Evolutionary conservation across 2,329 filamentous ascomycete genomes (phyloP), one percentile per base, ranked within the genome.

Genomic region (Mycogone perniciosa): DNA sequence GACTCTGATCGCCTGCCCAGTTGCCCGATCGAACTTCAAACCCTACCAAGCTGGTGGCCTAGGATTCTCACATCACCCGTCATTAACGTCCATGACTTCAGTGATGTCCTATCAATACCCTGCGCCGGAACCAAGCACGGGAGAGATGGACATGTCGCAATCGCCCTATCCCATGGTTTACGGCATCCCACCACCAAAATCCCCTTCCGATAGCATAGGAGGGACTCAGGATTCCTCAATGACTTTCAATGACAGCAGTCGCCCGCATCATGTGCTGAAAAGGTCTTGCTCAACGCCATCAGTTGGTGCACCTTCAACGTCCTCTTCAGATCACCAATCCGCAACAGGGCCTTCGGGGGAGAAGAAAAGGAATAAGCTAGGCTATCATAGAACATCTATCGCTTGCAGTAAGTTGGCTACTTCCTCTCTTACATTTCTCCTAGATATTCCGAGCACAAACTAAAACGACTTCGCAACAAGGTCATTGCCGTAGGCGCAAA

Each of bases 341-440:
- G 52, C 56, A 35, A 52, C 69, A 48, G 65, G 64, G 27, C 60
- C 68, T 31, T 59, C 70, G n/a, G 70, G 67, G 34, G 78, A 81
- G 53, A 81, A 77, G 67, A 77, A 73, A 54, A 83, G 91, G 64
- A 96, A 96, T 69, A 96, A 95, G 71, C 77, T 97, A 54, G 92
- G 92, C 37, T 97, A 97, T 66, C 92, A 96, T 72, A 83, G 92
- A 63, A 96, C 90, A 34, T 95, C 91, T 41, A 89, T 96, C 60
- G 93, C 92, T 60, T 97, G 92, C 74, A 87, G 92, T 97, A 80
- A 81, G 91, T 83, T 30, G 33, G 42, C 13, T 29, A 8, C 34
- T 26, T 10, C 40, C 10, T 10, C 20, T 11, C 26, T 53, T 29
- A 9, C 30, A 39, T 8, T 11, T 30, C 30, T 30, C 33, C 39